These are phyloP conservation scores for Solanum arcanum DNA, from an alignment of 257 asterid species.

Conservation along the genomic window DNA sequence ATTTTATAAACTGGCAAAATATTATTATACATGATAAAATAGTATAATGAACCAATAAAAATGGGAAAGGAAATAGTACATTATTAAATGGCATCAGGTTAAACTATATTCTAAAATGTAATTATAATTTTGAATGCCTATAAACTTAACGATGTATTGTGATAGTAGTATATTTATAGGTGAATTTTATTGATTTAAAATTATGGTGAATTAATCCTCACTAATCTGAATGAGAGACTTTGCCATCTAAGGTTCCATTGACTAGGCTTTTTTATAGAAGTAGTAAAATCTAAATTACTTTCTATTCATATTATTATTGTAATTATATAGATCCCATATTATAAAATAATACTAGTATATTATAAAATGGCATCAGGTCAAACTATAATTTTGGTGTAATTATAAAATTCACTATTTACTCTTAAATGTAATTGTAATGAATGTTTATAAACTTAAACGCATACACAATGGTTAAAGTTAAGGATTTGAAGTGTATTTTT, in stretches of 20 bases:
- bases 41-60: too few species aligned
- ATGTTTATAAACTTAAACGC: too few species aligned
- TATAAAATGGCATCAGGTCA: not conserved
- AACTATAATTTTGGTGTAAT: not conserved
- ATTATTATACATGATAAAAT: too few species aligned
- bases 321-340: too few species aligned
- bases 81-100: not conserved
- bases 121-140: not conserved
- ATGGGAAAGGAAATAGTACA: too few species aligned
- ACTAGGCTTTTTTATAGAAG: too few species aligned
- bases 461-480: too few species aligned
- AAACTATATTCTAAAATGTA: not conserved
- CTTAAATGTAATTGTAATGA: not conserved
- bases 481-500: too few species aligned
- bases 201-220: not conserved
- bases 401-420: not conserved
- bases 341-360: too few species aligned
- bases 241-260: not conserved
- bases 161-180: not conserved
- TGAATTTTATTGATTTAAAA: not conserved
- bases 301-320: too few species aligned
- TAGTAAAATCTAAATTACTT: too few species aligned
- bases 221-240: not conserved
- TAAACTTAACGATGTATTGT: not conserved
- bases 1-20: too few species aligned